Evolutionary conservation across 2,329 filamentous ascomycete genomes (phyloP), one percentile per base, ranked within the genome.

Genomic region (Claviceps spartinae): DNA sequence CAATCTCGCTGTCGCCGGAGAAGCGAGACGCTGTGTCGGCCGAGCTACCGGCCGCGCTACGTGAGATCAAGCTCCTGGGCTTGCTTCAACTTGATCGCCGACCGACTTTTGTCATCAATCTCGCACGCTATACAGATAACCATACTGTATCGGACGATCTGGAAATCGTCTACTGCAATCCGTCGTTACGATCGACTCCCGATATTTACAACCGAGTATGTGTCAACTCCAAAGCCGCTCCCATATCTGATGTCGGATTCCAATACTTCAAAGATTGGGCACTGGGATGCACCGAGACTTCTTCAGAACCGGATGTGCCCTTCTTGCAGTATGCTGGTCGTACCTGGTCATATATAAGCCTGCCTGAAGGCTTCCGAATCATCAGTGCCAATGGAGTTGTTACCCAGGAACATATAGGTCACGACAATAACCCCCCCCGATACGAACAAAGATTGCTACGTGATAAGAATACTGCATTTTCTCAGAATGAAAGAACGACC

Each of bases 51-150:
- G 44, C 14, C 14, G 14, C 16, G 6, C 57, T 64, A 46, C 57
- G 57, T 36, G 55, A 59, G 49, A 56, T 68, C 54, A 65, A 64
- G 59, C 63, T 70, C 49, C 58, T 67, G 53, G 68, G 71, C 57
- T 63, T 73, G 13, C 63, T 72, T 56, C 62, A 67, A 54, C 65
- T 62, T 54, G 70, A 73, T 54, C 67, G 68, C 34, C 64, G 70
- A 51, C 68, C 70, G 50, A 67, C 67, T 44, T 73, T 73, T 45
- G 61, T 72, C 52, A 64, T 68, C 47, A 43, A 24, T n/a, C 9
- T 48, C 3, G 61, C 60, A 34, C 49, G 57, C 8, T 47, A 55
- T 24, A 13, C 57, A 22, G 43, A 50, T 20, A 13, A 47, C 6
- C 53, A 56, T 37, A 38, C 44, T 36, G 41, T 40, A 8, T 54